Base-by-base conservation (phyloP, 2,329 filamentous ascomycete species). In the Rutstroemia sp. region DNA sequence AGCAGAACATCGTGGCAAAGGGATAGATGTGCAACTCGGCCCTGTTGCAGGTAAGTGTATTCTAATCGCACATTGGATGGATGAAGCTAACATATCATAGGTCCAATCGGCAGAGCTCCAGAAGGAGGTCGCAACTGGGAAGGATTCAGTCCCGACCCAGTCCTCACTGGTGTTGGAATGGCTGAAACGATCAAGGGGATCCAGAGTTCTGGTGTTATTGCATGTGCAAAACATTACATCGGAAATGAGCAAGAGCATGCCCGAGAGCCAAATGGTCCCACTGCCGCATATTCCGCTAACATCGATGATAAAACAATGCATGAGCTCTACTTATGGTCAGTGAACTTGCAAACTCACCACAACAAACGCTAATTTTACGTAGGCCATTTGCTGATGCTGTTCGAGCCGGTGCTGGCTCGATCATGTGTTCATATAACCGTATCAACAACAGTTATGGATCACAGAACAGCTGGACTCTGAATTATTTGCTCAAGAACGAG, bases 371-470 rank as follows among this genome's bases (percentile, higher is more conserved):
- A 89, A 82, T 88, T 6, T 74, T 92, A 44, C 86, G 83, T 67
- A 6, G 81, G 81, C 80, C 81, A 1, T 84, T 83, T 65, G 76
- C 76, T 17, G 67, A 72, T 58, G 70, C 71, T 9, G 65, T 95
- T 46, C 82, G 81, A 54, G 89, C 88, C 12, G 89, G 89, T 38
- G 88, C 92, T 3, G 87, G 82, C 0, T 86, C 85, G 2, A 76
- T 95, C 56, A 95, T 95, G 91, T 92, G 89, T 70, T 84, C 86
- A 0, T 95, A 95, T 65, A 87, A 89, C 65, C 86, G 88, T 65
- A 69, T 91, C 71, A 95, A 95, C 74, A 89, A 89, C 71, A 89
- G 83, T 6, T 90, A 90, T 63, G 79, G 73, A 19, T 94, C 89
- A 71, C 87, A 92, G 66, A 94, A 94, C 74, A 87, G 84, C 30